Evolutionary conservation across 73 alveolate species (phyloP), one percentile per base, ranked within the genome.

Genomic region (Diophrys appendiculata): DNA sequence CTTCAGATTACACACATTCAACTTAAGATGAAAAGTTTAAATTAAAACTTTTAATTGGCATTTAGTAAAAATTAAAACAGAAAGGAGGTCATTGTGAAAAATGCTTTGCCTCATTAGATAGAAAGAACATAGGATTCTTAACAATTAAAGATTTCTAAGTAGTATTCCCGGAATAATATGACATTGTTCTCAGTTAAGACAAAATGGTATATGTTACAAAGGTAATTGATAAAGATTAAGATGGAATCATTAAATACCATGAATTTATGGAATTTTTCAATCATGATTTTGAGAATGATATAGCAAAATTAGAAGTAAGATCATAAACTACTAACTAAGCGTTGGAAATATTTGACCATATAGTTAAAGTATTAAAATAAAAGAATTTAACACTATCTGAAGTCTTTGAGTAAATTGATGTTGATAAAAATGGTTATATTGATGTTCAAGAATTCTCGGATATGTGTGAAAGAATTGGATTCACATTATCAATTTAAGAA

Each of bases 271-370:
- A 72, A 25, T 80, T 80, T 72, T 67, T 52, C 33, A 80, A 80
- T 64, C 54, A 33, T 29, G 72, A 80, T 52, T 80, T 68, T 69
- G 79, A 71, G 18, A 2, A 8, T 26, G 31, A 64, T 31, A 31
- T 72, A n/a, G 29, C 53, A 29, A 70, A 53, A 30, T 26, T 80
- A 0, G 54, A 53, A 35, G 73, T 72, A 18, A 78, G 54, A 28
- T 33, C 34, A 53, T 3, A 71, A 0, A 56, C 67, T 25, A 34
- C 54, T 26, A 72, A 70, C 52, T 11, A 32, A n/a, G 78, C 70
- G 76, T 82, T 72, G 30, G 82, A 82, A 73, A 74, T 82, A 3
- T 82, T 82, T 65, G 90, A 82, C 34, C 90, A 82, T 70, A 26
- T 82, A 5, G 60, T 35, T 67, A 82, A 82, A 29, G 77, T 82